phyloP scores from a whole-genome alignment of 2,329 filamentous ascomycete genomes.

The Colletotrichum graminicola region DNA sequence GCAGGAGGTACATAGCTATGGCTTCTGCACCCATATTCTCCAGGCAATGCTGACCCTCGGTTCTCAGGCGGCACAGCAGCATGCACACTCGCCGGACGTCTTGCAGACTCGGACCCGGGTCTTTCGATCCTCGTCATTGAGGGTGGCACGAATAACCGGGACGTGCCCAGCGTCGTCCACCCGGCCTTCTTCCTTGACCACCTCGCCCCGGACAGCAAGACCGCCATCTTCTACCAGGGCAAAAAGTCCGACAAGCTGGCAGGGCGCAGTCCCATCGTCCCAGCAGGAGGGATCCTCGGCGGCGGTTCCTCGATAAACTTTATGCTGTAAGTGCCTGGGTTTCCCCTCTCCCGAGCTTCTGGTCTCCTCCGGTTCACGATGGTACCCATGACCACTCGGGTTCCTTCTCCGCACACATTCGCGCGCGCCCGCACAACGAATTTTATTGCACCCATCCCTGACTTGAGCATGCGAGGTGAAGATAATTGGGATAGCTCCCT shows the following conservation, averaged over 20 bases:
- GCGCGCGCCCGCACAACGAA: too few species aligned
- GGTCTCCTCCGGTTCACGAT: not conserved
- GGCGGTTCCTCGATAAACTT: constrained; percentile 64
- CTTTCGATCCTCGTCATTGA: constrained; percentile 66
- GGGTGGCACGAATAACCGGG: constrained; percentile 65
- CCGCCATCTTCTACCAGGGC: constrained; percentile 63
- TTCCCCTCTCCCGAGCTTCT: not conserved
- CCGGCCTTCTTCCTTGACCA: constrained; percentile 65
- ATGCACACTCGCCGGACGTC: constrained; percentile 61
- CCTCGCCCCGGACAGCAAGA: constrained; percentile 80
- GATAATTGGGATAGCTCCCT: not conserved
- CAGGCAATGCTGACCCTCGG: constrained; percentile 3
- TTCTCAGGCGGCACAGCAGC: constrained; percentile 60
- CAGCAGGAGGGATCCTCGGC: constrained; percentile 61
- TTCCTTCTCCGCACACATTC: not conserved
- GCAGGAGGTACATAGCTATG: constrained; percentile 54
- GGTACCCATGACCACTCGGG: not conserved
- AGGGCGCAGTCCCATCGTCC: constrained; percentile 56
- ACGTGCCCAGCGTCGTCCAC: constrained; percentile 61
- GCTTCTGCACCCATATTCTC: rapidly evolving
- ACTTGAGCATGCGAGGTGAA: not conserved
- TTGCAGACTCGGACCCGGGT: constrained; percentile 61
- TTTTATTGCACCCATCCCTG: not conserved
- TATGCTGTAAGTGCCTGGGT: constrained; percentile 50
- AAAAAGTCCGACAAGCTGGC: constrained; percentile 59